These are phyloP conservation scores for Aspergillus jensenii DNA, from an alignment of 2,329 filamentous ascomycete genomes.

Conservation along the genomic window DNA sequence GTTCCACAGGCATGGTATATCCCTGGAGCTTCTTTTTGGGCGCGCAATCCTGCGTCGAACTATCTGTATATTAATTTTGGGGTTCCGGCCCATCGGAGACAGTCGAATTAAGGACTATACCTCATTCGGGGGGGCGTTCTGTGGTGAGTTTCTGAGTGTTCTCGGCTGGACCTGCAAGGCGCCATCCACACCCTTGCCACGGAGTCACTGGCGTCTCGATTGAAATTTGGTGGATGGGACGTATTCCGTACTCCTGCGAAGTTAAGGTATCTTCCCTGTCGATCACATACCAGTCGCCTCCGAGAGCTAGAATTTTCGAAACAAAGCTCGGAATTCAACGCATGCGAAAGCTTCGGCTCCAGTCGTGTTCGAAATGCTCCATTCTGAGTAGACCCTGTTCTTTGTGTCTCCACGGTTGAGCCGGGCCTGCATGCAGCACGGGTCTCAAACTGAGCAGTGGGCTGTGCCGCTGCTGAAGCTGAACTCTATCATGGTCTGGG, in stretches of 20 bases:
- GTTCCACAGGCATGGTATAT: constrained; percentile 8
- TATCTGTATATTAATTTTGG: constrained; percentile 6
- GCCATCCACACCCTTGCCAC: constrained; percentile 6
- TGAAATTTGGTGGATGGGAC: neutral
- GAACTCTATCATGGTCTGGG: constrained; percentile 14
- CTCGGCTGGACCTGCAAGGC: constrained; percentile 8
- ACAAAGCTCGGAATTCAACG: neutral
- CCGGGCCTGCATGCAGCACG: constrained; percentile 9
- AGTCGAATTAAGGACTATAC: neutral
- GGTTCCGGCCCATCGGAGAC: constrained; percentile 3
- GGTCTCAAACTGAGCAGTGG: constrained; percentile 7
- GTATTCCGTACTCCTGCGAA: neutral
- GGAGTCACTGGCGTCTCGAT: neutral
- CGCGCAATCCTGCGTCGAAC: constrained; percentile 7
- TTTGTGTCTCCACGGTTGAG: constrained; percentile 4
- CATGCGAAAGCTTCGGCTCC: constrained; percentile 4
- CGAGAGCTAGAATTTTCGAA: neutral
- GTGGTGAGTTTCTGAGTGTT: neutral
- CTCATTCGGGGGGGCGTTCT: neutral
- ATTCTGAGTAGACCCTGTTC: constrained; percentile 4
- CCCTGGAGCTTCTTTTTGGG: constrained; percentile 10
- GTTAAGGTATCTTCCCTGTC: neutral
- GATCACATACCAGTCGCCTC: constrained; percentile 5
- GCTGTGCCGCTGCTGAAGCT: neutral
- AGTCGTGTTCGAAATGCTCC: constrained; percentile 2